Base-by-base conservation (phyloP, 768 basidiomycete species). In the Rhizopogon vinicolor region DNA sequence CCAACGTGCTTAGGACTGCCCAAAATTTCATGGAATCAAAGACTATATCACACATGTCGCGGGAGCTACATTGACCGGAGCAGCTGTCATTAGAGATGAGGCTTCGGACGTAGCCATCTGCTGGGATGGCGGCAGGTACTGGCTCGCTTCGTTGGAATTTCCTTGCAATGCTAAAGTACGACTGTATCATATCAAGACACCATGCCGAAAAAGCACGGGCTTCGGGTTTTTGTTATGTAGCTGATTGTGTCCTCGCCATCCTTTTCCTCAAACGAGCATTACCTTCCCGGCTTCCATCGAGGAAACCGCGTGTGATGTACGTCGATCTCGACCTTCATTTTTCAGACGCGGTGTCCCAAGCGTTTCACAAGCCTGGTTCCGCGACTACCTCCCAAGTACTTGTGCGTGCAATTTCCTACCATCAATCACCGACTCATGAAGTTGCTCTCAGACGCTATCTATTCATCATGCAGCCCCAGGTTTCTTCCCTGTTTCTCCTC, bases 161-260 rank as follows among this genome's bases (percentile, higher is more conserved):
- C 19, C 37, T 52, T 49, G 19, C 9, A 37, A 37, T 14, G 13
- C 13, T 37, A 5, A 13, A 33, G 31, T 22, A 33, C 33, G 19
- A 39, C 12, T 48, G 28, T 41, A 6, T 54, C 19, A 37, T 48
- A 28, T 55, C 13, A 51, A 86, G 93, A 63, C 95, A 96, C 62
- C 95, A 97, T 62, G 90, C 91, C 0, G 81, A 84, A 50, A 87
- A 91, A 65, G 78, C 82, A 0, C 77, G 75, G 42, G 93, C 93
- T 0, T 84, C 89, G 3, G 95, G 95, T 0, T 98, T 91, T 71
- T 98, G 95, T 74, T 98, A 97, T 65, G 89, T 98, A 19, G 89
- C 92, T 1, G 95, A 98, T 65, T 85, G 88, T 53, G 81, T 93
- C 9, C 79, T 98, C 1, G 87, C 87, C 0, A 84, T 97, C 55